Base-by-base conservation (phyloP, 192 early-diverging fungal species). In the Coemansia sp. region DNA sequence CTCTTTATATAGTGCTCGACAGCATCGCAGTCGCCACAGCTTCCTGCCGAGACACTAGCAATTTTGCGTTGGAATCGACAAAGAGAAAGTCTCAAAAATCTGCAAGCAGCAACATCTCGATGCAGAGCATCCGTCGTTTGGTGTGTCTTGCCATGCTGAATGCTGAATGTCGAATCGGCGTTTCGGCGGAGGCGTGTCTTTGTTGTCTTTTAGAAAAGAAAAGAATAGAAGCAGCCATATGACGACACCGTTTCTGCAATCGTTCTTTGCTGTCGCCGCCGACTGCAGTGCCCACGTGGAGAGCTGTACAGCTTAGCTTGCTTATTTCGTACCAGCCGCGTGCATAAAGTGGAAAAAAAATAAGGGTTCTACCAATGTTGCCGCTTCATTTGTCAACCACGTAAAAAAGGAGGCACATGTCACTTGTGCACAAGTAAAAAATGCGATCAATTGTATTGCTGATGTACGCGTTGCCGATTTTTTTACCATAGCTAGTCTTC, bases 191-290 rank as follows among this genome's bases (percentile, higher is more conserved):
- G n/a, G n/a, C n/a, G n/a, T n/a, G n/a, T n/a, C n/a, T n/a, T 45
- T 45, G 42, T 14, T 11, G 2, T 11, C 16, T 2, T 7, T 45
- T 45, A 7, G 3, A 45, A 45, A 45, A 45, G 42, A 45, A 38
- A 38, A 38, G 4, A 10, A 45, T 45, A 45, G 42, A 45, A 45
- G 42, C 57, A 34, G 57, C 57, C 57, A 33, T 60, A 60, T 60
- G 58, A 60, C 58, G 58, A 42, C 58, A 60, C 32, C 36, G 36
- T 60, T 42, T 42, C 33, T 38, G 58, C 58, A 60, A 14, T 57
- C 56, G 33, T 57, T 57, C 16, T 30, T 30, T 33, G 22, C 28
- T n/a, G n/a, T n/a, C n/a, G n/a, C 30, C 30, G 56, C 31, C 30
- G 51, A 54, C 56, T 30, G 56, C 56, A 31, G 56, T 18, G 56